phyloP scores from a whole-genome alignment of 192 early-diverging fungal species.

The Glomus cerebriforme region DNA sequence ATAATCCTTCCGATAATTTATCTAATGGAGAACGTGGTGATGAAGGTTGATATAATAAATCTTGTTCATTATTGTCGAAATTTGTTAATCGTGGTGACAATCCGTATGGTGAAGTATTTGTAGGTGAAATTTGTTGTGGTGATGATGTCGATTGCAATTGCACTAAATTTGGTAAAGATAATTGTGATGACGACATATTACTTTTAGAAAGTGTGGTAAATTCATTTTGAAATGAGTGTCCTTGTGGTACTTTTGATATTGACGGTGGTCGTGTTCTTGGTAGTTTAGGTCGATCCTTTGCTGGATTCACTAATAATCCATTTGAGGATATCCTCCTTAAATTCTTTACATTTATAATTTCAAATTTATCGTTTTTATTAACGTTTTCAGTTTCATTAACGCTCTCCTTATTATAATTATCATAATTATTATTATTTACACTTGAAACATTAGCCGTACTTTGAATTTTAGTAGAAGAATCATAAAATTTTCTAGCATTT shows the following conservation, averaged over 20 bases:
- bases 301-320: neutral
- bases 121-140: neutral
- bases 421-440: no score
- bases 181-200: neutral
- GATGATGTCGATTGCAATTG: neutral
- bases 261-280: constrained; percentile 16
- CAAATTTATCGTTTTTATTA: neutral
- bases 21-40: constrained; percentile 16
- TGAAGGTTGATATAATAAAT: neutral
- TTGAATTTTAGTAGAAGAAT: neutral
- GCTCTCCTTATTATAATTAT: no score
- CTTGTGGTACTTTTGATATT: neutral
- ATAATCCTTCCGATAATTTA: constrained; percentile 23
- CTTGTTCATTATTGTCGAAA: neutral
- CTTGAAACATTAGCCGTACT: no score
- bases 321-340: neutral
- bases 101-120: neutral
- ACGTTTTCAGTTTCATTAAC: no score
- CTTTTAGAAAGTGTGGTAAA: neutral
- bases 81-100: neutral
- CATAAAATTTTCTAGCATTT: neutral
- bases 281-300: constrained; percentile 14
- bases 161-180: neutral
- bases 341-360: neutral
- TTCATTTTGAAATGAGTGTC: neutral